Evolutionary conservation across 176 grass and related monocot species (phyloP).

Genomic region (Alopecurus myosuroides): DNA sequence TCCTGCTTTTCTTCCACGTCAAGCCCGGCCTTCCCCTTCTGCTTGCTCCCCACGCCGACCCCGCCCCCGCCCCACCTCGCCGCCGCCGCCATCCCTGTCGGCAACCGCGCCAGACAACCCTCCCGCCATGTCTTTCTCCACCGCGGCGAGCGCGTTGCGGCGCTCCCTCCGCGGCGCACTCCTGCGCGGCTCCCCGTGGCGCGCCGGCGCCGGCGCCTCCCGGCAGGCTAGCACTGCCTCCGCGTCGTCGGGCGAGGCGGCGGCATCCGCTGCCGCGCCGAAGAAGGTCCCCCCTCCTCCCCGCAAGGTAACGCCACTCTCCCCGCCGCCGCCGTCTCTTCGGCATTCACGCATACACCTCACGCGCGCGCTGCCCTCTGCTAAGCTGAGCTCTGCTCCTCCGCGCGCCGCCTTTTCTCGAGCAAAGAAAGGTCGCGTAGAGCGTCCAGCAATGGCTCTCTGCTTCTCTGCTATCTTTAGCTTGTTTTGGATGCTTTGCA

Average conservation of each 20-base stretch:
- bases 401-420: background rate
- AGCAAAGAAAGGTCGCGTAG: background rate
- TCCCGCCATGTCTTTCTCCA: conserved; percentile 18
- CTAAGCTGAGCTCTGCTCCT: background rate
- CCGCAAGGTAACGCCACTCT: conserved; percentile 41
- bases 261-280: background rate
- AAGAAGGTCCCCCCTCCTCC: conserved; percentile 60
- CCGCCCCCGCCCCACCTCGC: background rate
- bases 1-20: background rate
- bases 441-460: background rate
- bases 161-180: conserved; percentile 41
- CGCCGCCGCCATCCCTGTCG: background rate
- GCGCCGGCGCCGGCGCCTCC: background rate
- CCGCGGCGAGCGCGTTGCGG: conserved; percentile 42
- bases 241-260: conserved; percentile 3
- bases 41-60: conserved; percentile 26
- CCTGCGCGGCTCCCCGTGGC: conserved; percentile 12
- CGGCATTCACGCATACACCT: conserved; percentile 53
- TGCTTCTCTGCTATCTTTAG: background rate
- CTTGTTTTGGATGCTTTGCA: background rate
- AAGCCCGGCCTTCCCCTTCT: background rate
- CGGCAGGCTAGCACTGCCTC: conserved; percentile 31
- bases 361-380: conserved; percentile 1
- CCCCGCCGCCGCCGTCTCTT: background rate
- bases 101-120: background rate